A percentile compares a stretch with the other conserved stretches of the same genome.
phyloP scores from a whole-genome alignment of 2,329 filamentous ascomycete species.

The Emergomyces orientalis region DNA sequence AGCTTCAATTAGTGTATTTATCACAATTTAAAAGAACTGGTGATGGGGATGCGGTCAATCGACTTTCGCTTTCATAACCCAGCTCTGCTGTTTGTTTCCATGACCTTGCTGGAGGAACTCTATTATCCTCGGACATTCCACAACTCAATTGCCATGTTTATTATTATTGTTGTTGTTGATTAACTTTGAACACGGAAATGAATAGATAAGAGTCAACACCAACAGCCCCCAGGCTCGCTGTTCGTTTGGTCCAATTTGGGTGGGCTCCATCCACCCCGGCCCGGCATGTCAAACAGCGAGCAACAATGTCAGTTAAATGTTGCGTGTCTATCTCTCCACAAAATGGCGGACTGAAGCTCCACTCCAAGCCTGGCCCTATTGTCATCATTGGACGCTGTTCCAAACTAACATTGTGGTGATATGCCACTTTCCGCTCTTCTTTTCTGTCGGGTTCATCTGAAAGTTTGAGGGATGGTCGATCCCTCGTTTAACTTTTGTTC shows the following conservation, averaged over 20 bases:
- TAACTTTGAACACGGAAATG: neutral
- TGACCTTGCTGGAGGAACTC: neutral
- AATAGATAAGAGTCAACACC: neutral
- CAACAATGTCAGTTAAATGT: neutral
- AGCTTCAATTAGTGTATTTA: neutral
- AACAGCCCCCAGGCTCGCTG: neutral
- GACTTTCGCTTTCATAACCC: neutral
- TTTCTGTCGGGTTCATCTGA: neutral
- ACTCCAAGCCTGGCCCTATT: neutral
- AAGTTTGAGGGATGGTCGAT: neutral
- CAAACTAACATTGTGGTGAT: neutral
- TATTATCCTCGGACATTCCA: neutral
- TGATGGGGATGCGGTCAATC: too few species aligned
- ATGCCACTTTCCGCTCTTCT: neutral
- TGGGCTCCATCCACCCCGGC: neutral
- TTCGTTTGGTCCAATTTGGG: neutral
- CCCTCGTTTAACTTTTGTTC: neutral
- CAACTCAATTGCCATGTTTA: too few species aligned
- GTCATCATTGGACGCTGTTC: neutral
- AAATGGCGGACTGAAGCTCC: neutral
- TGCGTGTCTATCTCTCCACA: constrained; percentile 7
- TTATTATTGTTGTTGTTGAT: neutral
- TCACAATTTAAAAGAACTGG: neutral
- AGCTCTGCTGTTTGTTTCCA: neutral
- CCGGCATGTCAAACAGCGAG: neutral